These are phyloP conservation scores for Acer negundo DNA, from an alignment of 345 rosid species.

Conservation along the genomic window DNA sequence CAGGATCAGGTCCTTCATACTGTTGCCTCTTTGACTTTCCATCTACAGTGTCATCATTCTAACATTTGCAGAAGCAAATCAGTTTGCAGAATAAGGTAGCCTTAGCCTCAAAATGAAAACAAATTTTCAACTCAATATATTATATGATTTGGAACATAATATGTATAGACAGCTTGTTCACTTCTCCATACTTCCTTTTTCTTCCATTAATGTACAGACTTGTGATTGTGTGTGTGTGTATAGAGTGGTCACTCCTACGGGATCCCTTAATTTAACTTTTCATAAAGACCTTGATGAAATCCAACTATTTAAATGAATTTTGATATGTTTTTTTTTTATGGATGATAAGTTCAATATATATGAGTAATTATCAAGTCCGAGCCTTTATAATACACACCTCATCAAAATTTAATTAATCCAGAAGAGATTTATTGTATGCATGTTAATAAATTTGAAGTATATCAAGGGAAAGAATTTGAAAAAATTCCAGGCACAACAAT, in stretches of 20 bases:
- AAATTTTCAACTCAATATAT: neutral
- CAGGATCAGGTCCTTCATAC: constrained; percentile 98
- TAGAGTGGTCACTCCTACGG: too few species aligned
- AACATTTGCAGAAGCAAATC: constrained; percentile 29
- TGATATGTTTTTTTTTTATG: too few species aligned
- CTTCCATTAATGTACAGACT: neutral
- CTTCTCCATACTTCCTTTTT: neutral
- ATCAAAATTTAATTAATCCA: too few species aligned
- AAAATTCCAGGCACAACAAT: neutral
- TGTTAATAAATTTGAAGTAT: neutral
- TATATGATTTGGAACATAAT: neutral
- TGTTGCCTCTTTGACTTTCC: constrained; percentile 79
- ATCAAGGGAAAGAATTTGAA: neutral
- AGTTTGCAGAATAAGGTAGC: constrained; percentile 10
- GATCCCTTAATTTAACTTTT: too few species aligned
- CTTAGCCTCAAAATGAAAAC: neutral
- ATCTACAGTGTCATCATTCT: constrained; percentile 96
- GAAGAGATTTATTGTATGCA: neutral
- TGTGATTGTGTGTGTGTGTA: too few species aligned
- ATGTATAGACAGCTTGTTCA: neutral
- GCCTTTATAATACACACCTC: neutral
- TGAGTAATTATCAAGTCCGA: too few species aligned
- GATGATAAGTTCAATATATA: too few species aligned
- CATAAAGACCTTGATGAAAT: too few species aligned
- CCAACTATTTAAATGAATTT: too few species aligned